Evolutionary conservation across 768 basidiomycete genomes (phyloP).

Genomic region (Ramaria sp.): DNA sequence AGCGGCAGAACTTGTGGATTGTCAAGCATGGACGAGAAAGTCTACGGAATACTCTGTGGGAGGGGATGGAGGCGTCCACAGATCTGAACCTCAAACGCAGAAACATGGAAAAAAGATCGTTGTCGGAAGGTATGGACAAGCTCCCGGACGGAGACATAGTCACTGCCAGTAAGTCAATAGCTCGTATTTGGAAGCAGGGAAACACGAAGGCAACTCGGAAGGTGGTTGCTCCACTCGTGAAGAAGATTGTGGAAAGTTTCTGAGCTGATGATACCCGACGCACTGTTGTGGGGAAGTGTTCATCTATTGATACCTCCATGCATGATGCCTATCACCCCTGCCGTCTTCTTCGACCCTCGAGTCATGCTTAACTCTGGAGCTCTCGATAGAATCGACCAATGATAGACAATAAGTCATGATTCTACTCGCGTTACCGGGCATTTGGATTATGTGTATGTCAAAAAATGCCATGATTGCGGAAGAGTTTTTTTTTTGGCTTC

Average conservation of each 20-base stretch:
- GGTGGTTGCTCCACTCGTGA: constrained; percentile 54
- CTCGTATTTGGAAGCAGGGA: constrained; percentile 53
- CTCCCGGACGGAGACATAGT: constrained; percentile 4
- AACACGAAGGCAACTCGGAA: constrained; percentile 57
- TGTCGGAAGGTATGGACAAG: constrained; percentile 22
- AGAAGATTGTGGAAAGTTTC: constrained; percentile 40
- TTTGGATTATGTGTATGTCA: no score
- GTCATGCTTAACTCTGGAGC: no score
- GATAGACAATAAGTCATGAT: no score
- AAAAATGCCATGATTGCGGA: no score
- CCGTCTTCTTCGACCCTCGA: background rate
- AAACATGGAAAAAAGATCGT: constrained; percentile 18
- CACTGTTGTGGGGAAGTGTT: background rate
- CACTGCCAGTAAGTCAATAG: constrained; percentile 20
- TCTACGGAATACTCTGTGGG: constrained; percentile 41
- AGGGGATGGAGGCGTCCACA: constrained; percentile 45
- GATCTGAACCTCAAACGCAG: constrained; percentile 38
- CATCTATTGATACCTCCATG: background rate
- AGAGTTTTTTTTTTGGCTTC: no score
- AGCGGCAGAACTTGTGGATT: constrained; percentile 59
- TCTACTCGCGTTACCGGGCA: no score
- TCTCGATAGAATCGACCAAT: no score
- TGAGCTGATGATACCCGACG: background rate
- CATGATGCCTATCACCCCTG: no score
- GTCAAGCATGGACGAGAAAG: constrained; percentile 26